Evolutionary conservation across 2,329 filamentous ascomycete genomes (phyloP).

Genomic region (Tolypocladium ovalisporum): DNA sequence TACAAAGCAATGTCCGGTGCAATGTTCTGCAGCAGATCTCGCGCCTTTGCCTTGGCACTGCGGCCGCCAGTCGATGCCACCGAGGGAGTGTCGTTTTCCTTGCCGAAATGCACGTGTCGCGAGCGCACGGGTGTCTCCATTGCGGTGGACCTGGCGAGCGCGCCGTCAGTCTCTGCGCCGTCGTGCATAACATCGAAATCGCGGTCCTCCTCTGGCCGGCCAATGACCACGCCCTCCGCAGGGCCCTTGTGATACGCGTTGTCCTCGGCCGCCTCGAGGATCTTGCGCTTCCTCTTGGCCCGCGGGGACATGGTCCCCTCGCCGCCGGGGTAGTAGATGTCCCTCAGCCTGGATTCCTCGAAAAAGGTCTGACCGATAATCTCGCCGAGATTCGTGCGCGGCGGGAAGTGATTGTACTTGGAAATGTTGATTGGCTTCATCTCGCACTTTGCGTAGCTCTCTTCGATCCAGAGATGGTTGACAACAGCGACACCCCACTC

Average conservation of each 20-base stretch:
- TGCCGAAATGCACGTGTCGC: conserved; percentile 45
- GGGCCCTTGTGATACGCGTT: conserved; percentile 36
- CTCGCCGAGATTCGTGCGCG: conserved; percentile 82
- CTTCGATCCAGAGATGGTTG: conserved; percentile 96
- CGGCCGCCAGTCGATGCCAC: conserved; percentile 58
- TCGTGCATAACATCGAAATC: conserved; percentile 35
- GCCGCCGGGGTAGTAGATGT: conserved; percentile 58
- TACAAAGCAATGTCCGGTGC: conserved; percentile 82
- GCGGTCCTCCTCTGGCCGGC: conserved; percentile 24
- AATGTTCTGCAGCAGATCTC: conserved; percentile 63
- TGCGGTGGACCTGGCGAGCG: conserved; percentile 13
- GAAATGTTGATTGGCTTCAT: conserved; percentile 59
- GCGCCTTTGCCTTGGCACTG: conserved; percentile 78
- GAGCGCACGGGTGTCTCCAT: conserved; percentile 27
- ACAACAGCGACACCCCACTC: conserved; percentile 88
- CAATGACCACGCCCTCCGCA: conserved; percentile 34
- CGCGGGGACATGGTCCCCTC: conserved; percentile 30
- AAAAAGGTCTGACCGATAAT: conserved; percentile 83
- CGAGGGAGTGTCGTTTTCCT: conserved; percentile 77
- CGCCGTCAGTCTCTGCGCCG: conserved; percentile 23
- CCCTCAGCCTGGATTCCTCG: conserved; percentile 49
- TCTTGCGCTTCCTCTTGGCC: conserved; percentile 37
- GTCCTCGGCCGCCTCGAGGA: conserved; percentile 37
- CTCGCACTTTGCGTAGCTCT: conserved; percentile 86
- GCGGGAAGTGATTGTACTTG: conserved; percentile 79